Conservation (phyloP, 192 early-diverging fungal genomes). For the Neocallimastix lanati region DNA sequence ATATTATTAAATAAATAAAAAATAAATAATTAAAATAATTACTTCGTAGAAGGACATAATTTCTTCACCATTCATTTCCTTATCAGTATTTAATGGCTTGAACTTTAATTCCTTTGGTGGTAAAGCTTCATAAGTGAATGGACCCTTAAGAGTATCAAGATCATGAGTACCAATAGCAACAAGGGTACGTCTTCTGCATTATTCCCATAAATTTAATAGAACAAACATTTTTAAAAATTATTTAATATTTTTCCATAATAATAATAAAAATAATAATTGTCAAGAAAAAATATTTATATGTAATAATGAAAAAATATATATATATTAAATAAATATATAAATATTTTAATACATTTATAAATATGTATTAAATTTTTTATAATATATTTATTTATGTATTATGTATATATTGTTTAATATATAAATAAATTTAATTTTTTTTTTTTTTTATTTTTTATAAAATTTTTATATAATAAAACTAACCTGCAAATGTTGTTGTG, state of each 20-base stretch:
- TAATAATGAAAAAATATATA: no score
- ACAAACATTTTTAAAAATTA: background rate
- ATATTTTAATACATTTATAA: no score
- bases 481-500: slow-evolving; percentile 90
- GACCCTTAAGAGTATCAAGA: slow-evolving; percentile 79
- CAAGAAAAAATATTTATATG: no score
- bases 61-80: slow-evolving; percentile 67
- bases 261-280: no score
- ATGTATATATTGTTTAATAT: no score
- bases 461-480: background rate
- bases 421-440: no score
- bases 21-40: background rate
- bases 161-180: slow-evolving; percentile 98
- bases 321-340: no score
- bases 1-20: no score
- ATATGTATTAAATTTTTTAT: no score
- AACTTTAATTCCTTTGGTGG: slow-evolving; percentile 83
- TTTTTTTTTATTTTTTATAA: no score
- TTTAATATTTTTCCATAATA: background rate
- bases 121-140: slow-evolving; percentile 88
- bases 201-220: background rate
- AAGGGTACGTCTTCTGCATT: slow-evolving; percentile 62
- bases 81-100: slow-evolving; percentile 75
- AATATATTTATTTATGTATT: no score
- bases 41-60: slow-evolving; percentile 81